Base-by-base conservation (phyloP, 2,329 filamentous ascomycete genomes). In the Aureobasidium zeae region DNA sequence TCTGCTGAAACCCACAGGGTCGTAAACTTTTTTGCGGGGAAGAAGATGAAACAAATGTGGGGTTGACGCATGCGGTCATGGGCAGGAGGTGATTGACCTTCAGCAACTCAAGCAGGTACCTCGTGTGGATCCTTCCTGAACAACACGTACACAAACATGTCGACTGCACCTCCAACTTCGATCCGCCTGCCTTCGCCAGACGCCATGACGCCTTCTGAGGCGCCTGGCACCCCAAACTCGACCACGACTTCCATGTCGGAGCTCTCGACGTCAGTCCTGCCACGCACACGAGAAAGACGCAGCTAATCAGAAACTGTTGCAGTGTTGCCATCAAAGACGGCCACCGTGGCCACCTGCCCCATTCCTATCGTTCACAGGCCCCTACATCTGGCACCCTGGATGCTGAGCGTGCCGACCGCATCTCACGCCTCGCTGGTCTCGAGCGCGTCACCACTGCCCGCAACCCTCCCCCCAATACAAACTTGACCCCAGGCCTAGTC, bases 261-360 rank as follows among this genome's bases (percentile, higher is more conserved):
- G 29, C 75, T 96, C 35, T 94, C 86, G 12, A 95, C 89, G 43
- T 45, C 7, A 37, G 43, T 45, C 12, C 9, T 11, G 31, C 6
- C 15, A 20, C 9, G 2, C 8, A n/a, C 2, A 2, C 3, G 8
- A 8, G 15, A n/a, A 8, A 8, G 13, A 21, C 29, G 21, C 16
- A 33, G 30, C 30, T 43, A 13, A 43, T 22, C 5, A 8, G 22
- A 2, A n/a, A 5, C 31, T 11, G 2, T 26, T 13, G 7, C 19
- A 45, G 43, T 13, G 91, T 86, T 10, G 89, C 89, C 39, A 94
- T 94, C 72, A 94, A 95, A 65, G 89, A 96, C 60, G 89, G 89
- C 54, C 86, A 95, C 58, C 84, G 86, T 48, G 89, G 89, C 51
- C 79, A 87, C 58, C 73, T 81, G 20, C 76, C 79, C 20, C 73